A percentile compares a stretch with the other conserved stretches of the same genome.
Evolutionary conservation across 129 eudicot genomes (phyloP).

Genomic region (Centrapalus pauciflorus): DNA sequence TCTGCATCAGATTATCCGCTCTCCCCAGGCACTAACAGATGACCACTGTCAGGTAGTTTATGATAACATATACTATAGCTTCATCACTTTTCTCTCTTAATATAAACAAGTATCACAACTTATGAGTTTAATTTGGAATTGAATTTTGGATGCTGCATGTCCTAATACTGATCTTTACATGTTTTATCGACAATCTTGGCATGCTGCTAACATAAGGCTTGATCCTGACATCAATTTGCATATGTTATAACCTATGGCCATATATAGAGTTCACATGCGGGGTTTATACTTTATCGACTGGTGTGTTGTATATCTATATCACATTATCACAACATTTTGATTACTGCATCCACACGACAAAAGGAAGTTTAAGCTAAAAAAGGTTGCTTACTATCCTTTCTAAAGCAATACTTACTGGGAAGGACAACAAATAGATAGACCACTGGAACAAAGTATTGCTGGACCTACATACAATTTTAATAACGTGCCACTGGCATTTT

Average conservation of each 20-base stretch:
- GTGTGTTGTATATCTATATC: not conserved
- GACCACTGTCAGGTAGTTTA: constrained; percentile 60
- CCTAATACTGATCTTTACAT: not conserved
- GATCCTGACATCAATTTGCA: not conserved
- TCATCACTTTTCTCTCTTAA: not conserved
- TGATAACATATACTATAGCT: not conserved
- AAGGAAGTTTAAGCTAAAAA: not conserved
- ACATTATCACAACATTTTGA: no score
- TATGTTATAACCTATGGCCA: not conserved
- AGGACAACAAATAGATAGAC: not conserved
- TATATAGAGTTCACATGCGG: not conserved
- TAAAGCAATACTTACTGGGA: not conserved
- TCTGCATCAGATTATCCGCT: constrained; percentile 64
- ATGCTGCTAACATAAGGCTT: not conserved
- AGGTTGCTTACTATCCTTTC: not conserved
- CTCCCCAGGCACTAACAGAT: constrained; percentile 62
- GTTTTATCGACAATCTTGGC: not conserved
- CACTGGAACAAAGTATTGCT: not conserved
- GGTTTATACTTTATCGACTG: not conserved
- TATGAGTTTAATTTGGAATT: not conserved
- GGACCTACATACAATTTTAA: no score
- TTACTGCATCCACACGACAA: no score
- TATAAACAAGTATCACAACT: not conserved
- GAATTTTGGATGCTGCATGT: not conserved
- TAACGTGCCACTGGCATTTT: no score